Evolutionary conservation across 2,329 filamentous ascomycete genomes (phyloP), one percentile per base, ranked within the genome.

Genomic region (Nemania sp.): DNA sequence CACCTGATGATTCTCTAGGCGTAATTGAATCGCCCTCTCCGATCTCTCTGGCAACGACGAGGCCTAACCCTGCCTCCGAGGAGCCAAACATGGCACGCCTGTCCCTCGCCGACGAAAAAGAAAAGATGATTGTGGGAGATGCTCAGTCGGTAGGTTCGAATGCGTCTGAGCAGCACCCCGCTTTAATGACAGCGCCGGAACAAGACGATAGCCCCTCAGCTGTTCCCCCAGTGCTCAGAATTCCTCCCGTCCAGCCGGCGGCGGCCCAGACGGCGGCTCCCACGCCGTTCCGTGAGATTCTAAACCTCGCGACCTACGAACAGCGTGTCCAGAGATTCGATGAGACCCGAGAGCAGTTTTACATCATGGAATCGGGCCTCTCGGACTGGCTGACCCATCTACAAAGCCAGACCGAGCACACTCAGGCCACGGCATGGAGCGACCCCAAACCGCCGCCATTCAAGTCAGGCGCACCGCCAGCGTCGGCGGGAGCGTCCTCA

Each of bases 291-390:
- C 85, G 87, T 52, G 90, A 96, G 59, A 96, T 97, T 62, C 81
- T 92, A 68, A 86, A 84, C 9, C 81, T 95, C 51, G 81, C 84
- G 15, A 85, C 84, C 1, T 75, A 87, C 0, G 74, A 81, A 13
- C 88, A 95, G 66, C 87, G 92, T 18, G 90, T 95, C 61, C 79
- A 82, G 45, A 88, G 87, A 13, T 96, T 90, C 73, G 85, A 91
- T 60, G 84, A 89, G 59, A 89, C 90, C 0, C 85, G 91, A 46
- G 78, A 84, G 15, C 84, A 90, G 47, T 92, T 92, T 73, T 87
- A 89, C 0, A 74, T 77, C 12, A 86, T 89, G 72, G 87, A 97
- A 60, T 90, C 90, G 5, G 92, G 93, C 1, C 78, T 98, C n/a
- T 80, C 77, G 2, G 75, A 78, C 35, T 88, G 86, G 86, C 74